Evolutionary conservation across 2,329 filamentous ascomycete genomes (phyloP), one percentile per base, ranked within the genome.

Genomic region (Aureobasidium pullulans): DNA sequence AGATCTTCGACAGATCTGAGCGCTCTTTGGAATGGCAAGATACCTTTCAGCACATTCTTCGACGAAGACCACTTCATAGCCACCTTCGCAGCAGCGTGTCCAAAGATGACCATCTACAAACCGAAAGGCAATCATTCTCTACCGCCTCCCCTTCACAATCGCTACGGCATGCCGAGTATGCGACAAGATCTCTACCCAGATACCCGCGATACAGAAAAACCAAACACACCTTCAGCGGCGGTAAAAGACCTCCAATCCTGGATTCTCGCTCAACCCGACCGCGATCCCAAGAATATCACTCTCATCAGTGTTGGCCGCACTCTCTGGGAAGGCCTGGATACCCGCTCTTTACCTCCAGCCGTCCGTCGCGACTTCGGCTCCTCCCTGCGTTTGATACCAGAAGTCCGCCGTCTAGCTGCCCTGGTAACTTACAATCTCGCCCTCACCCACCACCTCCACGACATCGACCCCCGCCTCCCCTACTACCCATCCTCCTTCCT

Each of bases 401-500:
- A 52, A 48, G 58, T 68, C 49, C 53, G 70, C 23, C 60, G 63
- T 3, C 61, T 75, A n/a, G 72, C 72, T 1, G 73, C 72, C 0
- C 63, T 67, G 6, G 66, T 67, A 5, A 68, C 73, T 9, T 70
- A 71, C 63, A 64, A 65, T 6, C 61, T 76, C 32, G 65, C 67
- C 16, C 59, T 64, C 29, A 65, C 59, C n/a, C 66, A 66, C 57
- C 61, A 60, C 6, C 57, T 70, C 5, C 53, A 65, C 11, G 40
- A n/a, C 31, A 62, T 72, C 49, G 63, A 72, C 46, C 64, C 72
- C 10, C 62, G 63, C 6, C 59, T 64, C 4, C 56, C 65, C 0
- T 66, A 72, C 11, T 67, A 70, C 3, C 63, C 57, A 9, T 46
- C 61, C 1, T 68, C 66, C 6, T 76, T 73, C 60, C 71, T 72